These are phyloP conservation scores for Trichophyton benhamiae DNA, from an alignment of 2,329 filamentous ascomycete genomes.

Conservation along the genomic window DNA sequence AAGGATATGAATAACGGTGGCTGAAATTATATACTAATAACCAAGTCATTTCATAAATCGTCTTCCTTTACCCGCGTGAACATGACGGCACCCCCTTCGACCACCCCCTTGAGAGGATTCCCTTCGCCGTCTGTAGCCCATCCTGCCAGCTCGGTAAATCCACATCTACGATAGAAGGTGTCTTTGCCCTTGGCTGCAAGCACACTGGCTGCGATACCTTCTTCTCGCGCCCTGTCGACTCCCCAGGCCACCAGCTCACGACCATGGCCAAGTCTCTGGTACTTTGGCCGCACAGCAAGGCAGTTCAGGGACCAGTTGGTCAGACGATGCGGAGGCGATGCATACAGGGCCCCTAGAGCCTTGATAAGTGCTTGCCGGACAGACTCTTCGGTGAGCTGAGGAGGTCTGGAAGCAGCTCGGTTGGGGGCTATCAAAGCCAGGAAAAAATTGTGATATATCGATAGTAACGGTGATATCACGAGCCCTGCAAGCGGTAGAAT, in stretches of 20 bases:
- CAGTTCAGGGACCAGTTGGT: constrained; percentile 17
- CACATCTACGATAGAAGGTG: constrained; percentile 8
- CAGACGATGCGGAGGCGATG: background rate
- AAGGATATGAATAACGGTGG: background rate
- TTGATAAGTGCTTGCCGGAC: background rate
- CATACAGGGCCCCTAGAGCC: background rate
- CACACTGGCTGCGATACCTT: constrained; percentile 12
- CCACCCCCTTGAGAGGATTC: constrained; percentile 4
- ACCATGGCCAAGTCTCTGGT: constrained; percentile 17
- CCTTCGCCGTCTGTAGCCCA: constrained; percentile 7
- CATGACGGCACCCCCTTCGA: constrained; percentile 8
- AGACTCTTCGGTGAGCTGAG: background rate
- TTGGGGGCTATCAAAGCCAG: constrained; percentile 5
- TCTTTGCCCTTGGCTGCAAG: constrained; percentile 8
- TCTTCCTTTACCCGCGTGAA: constrained; percentile 5
- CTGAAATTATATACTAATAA: background rate
- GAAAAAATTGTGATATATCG: constrained; percentile 1
- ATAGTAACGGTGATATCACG: background rate
- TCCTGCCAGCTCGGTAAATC: constrained; percentile 8
- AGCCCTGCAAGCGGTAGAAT: background rate
- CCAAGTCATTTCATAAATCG: background rate
- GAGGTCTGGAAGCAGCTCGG: constrained; percentile 7
- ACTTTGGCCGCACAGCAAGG: constrained; percentile 16
- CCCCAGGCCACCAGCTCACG: constrained; percentile 15
- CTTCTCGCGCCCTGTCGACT: constrained; percentile 12